phyloP scores from a whole-genome alignment of 2,329 filamentous ascomycete species.

The Sclerotinia minor region DNA sequence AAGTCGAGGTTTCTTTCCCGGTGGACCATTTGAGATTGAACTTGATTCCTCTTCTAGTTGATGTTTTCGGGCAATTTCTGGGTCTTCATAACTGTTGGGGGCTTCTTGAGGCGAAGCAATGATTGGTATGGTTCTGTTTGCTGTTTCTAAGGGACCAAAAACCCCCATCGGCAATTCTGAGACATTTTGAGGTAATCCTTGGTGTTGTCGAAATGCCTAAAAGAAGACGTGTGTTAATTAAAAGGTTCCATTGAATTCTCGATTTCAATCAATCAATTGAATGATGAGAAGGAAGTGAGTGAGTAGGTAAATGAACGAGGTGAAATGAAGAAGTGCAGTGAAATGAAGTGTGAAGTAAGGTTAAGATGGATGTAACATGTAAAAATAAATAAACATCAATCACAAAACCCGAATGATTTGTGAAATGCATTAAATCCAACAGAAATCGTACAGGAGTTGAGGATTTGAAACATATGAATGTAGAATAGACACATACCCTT shows the following conservation, averaged over 20 bases:
- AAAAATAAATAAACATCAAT: neutral
- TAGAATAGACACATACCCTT: conserved; percentile 34
- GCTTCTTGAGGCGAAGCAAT: neutral
- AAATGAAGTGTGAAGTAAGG: neutral
- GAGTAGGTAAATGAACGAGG: no score
- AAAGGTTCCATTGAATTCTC: neutral
- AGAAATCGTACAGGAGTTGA: neutral
- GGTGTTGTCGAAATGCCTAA: conserved; percentile 14
- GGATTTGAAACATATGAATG: neutral
- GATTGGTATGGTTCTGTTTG: conserved; percentile 13
- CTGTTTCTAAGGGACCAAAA: conserved; percentile 36
- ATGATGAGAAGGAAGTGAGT: neutral
- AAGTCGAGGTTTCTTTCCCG: conserved; percentile 57
- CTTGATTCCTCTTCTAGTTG: conserved; percentile 36
- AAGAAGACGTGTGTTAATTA: conserved; percentile 6
- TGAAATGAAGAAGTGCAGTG: neutral
- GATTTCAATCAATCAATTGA: neutral
- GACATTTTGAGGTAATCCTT: conserved; percentile 12
- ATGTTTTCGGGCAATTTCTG: conserved; percentile 40
- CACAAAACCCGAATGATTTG: neutral
- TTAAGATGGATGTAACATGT: neutral
- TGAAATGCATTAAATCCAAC: neutral
- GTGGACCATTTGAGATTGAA: conserved; percentile 55
- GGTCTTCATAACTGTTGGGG: conserved; percentile 34
- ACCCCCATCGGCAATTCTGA: conserved; percentile 31